Evolutionary conservation across 2,329 filamentous ascomycete species (phyloP), one percentile per base, ranked within the genome.

Genomic region (Epichloe sp.): DNA sequence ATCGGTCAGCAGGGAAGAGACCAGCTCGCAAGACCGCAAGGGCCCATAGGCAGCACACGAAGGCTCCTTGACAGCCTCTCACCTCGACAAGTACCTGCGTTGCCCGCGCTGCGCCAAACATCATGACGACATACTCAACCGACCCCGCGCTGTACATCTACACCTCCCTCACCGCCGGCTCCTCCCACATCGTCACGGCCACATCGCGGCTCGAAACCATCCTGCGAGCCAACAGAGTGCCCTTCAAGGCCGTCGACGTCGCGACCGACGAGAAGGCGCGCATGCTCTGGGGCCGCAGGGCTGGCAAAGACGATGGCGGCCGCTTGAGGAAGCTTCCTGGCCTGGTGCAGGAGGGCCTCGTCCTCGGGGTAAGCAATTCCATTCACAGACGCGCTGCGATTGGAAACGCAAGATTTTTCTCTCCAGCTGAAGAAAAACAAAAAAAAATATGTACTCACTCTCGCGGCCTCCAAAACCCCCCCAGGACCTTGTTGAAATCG

Each of bases 121-220:
- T 54, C 54, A 69, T 69, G 63, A 64, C 66, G 45, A 69, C 73
- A 49, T 77, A 72, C 64, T 73, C 73, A 57, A 75, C 73, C 58
- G 84, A 88, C 65, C 79, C 84, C 47, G 76, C 83, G 31, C 82
- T 98, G 55, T 98, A 93, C 73, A 85, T 98, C 61, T 96, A 94
- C 72, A 97, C 93, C 54, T 97, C 91, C 49, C 78, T 98, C 51
- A 97, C 93, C 19, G 88, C 93, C 53, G 93, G 93, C 57, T 95
- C 89, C 41, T 95, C 89, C 23, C 89, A 96, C 68, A 95, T 97
- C 66, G 83, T 97, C 63, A 97, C 93, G 41, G 93, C 90, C 26
- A 97, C 93, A 1, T 94, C 90, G 50, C 86, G 93, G 46, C 82
- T 98, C 59, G 91, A 98, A 70, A 96, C 90, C 12, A 97, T 98